Base-by-base conservation (phyloP, 169 alveolate genomes). In the Eimeria praecox region DNA sequence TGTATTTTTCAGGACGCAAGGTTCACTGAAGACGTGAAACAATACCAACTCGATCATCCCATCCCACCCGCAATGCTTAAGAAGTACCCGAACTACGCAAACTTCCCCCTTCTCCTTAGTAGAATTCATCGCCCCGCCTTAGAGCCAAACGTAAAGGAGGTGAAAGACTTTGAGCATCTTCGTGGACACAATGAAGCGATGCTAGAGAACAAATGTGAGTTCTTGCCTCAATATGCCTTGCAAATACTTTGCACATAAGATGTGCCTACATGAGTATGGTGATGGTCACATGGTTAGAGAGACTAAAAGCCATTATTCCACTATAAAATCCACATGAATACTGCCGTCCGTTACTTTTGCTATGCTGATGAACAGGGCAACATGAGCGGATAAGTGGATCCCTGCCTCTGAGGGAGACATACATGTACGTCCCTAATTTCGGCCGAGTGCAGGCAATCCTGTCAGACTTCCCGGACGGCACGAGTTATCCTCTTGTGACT, bases 401-500 rank as follows among this genome's bases (percentile, higher is more conserved):
- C 49, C 46, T 85, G 33, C 22, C 54, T 33, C 22, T 85, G 33
- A 30, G 92, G 42, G 92, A 85, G 66, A 30, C 92, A 20, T 92
- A 92, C 85, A 73, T 64, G 87, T 59, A 92, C 86, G 92, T 92
- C 14, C 95, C 95, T 38, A 92, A 92, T 52, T 92, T 92, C 95
- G 95, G 95, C 33, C 95, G 95, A 69, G 87, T 92, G 86, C 95
- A 92, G 83, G 92, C 52, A 46, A 27, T 92, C 16, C 71, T 44
- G 56, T 62, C 92, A 3, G 80, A 82, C 27, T 87, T 62, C 35
- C 71, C 83, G 0, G 95, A 92, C 52, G 92, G 95, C 27, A 92
- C 95, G 59, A 78, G 88, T 10, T 92, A 92, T 44, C 95, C 95
- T 27, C 85, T 92, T 38, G 87, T 92, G 73, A 92, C 95, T 35